Percentiles rank a stretch among this genome's conserved stretches.
phyloP scores from a whole-genome alignment of 768 basidiomycete species.

The Amanita rimosa region DNA sequence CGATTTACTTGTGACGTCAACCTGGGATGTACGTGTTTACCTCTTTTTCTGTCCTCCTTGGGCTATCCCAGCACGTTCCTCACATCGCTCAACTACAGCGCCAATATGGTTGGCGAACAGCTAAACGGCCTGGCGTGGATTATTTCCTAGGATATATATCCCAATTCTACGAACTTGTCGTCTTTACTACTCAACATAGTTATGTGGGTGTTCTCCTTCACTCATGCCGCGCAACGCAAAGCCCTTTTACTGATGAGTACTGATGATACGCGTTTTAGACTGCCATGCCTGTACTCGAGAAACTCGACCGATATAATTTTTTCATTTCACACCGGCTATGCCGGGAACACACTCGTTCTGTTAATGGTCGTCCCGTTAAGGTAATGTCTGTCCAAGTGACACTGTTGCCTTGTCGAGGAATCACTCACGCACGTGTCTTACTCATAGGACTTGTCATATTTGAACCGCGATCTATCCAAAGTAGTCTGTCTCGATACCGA shows the following conservation, averaged over 20 bases:
- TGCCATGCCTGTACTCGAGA: conserved; percentile 78
- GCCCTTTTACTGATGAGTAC: too few species aligned
- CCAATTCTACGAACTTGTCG: conserved; percentile 95
- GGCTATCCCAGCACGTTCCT: neutral
- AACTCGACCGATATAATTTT: conserved; percentile 89
- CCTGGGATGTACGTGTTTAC: conserved; percentile 97
- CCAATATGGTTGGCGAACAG: conserved; percentile 92
- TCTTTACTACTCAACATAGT: conserved; percentile 84
- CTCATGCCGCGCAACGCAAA: conserved; percentile 1
- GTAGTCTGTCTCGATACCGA: conserved; percentile 82
- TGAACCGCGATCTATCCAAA: conserved; percentile 89
- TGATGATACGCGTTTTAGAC: conserved; percentile 42
- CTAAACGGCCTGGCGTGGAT: conserved; percentile 95
- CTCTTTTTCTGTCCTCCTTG: neutral
- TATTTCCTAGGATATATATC: conserved; percentile 97
- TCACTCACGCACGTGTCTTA: neutral
- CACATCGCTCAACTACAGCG: conserved; percentile 41
- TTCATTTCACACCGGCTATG: conserved; percentile 85
- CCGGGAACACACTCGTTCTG: conserved; percentile 81
- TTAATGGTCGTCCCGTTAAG: conserved; percentile 81
- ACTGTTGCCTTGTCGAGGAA: neutral
- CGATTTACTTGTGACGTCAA: conserved; percentile 82
- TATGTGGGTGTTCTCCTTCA: conserved; percentile 59
- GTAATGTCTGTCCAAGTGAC: conserved; percentile 20
- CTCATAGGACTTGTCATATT: conserved; percentile 87